These are phyloP conservation scores for Colletotrichum acutatum DNA, from an alignment of 2,329 filamentous ascomycete species.

Conservation along the genomic window DNA sequence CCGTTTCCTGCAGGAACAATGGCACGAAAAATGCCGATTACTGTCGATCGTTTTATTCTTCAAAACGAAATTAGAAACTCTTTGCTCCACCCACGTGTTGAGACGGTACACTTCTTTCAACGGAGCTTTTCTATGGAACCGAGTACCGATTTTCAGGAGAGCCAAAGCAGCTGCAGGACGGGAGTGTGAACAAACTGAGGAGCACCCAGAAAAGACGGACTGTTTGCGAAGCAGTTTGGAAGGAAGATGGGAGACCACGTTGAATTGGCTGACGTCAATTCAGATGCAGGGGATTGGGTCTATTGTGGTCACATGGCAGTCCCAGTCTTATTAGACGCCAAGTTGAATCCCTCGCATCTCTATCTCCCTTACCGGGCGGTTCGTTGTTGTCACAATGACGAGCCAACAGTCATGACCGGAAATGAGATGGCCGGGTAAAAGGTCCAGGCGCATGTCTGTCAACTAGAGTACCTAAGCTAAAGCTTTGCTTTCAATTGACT, in stretches of 20 bases:
- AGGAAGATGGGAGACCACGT: background rate
- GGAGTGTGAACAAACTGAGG: background rate
- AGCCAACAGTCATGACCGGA: background rate
- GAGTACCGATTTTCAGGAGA: background rate
- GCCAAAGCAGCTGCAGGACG: background rate
- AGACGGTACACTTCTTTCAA: background rate
- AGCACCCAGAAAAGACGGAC: background rate
- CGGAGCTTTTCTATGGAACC: background rate
- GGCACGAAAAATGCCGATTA: background rate
- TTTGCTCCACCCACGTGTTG: background rate
- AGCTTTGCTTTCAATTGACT: background rate
- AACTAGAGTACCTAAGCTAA: background rate
- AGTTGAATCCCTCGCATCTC: background rate
- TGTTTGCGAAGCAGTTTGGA: background rate
- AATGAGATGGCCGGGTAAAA: background rate
- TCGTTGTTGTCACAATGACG: background rate
- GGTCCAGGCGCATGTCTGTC: background rate
- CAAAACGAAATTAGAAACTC: constrained; percentile 18
- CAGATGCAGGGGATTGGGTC: background rate
- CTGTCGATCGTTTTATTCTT: constrained; percentile 8
- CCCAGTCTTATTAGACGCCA: constrained; percentile 1
- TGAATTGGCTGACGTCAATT: constrained; percentile 28
- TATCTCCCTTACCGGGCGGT: background rate
- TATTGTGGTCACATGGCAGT: background rate
- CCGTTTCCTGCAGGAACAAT: constrained; percentile 29